Evolutionary conservation across 257 asterid genomes (phyloP), one percentile per base, ranked within the genome.

Genomic region (Solanum virginianum): DNA sequence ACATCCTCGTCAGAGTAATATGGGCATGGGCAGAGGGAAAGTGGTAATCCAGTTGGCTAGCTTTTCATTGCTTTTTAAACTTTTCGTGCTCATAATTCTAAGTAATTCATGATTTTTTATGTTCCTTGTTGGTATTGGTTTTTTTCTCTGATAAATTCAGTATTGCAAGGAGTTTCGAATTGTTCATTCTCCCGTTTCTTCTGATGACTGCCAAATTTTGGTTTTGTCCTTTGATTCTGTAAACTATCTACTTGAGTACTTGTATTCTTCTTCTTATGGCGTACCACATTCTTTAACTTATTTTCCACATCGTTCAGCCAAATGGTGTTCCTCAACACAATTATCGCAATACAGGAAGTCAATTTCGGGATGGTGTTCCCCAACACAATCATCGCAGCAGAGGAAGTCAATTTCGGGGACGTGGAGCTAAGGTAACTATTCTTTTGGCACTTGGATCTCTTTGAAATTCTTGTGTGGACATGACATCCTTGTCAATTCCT

Each of bases 21-120:
- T 79, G 49, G 83, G 49, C 83, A 79, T 53, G 65, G 83, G 83
- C 83, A 79, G 62, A 49, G 86, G 80, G 32, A 80, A 87, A 66
- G 86, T 43, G 29, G 49, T 83, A 79, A 81, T 79, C 16, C 65
- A 53, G 26, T 10, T 51, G 65, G 49, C 82, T 15, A 15, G 62
- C 51, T 24, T 75, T 75, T 24, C 24, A 16, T 75, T 75, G 43
- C 15, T 24, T 22, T 75, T 49, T 75, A 9, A 7, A 41, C 81
- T 69, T 47, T 79, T 74, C 7, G 24, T 79, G n/a, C 81, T 75
- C 53, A 1, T 16, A 53, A 15, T 77, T 51, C 82, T 77, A 26
- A 24, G 66, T 77, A 3, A 51, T 16, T 24, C 82, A 51, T 49
- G 63, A 0, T 49, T 77, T 77, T 51, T 57, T 51, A 15, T 77